Conservation (phyloP, 1,139 yeast genomes). For the Taphrina deformans region DNA sequence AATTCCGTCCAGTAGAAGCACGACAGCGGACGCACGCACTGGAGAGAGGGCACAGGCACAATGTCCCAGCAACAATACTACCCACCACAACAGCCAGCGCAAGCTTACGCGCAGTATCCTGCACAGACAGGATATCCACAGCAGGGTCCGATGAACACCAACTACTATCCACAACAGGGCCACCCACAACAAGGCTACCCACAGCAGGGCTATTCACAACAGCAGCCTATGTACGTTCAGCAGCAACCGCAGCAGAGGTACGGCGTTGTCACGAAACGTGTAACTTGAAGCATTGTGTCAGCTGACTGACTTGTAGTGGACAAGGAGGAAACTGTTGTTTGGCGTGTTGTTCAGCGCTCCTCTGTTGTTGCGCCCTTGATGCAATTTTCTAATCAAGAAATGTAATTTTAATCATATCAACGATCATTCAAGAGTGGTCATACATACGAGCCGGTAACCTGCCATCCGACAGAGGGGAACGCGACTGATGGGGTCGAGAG, state of each 20-base stretch:
- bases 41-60: too few species aligned
- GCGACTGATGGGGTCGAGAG: too few species aligned
- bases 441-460: too few species aligned
- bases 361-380: conserved; percentile 29
- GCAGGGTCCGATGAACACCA: background rate
- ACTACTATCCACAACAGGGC: background rate
- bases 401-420: too few species aligned
- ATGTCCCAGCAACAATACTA: conserved; percentile 3
- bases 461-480: too few species aligned
- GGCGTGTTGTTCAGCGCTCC: conserved; percentile 20
- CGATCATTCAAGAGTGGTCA: too few species aligned
- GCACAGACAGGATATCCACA: conserved; percentile 7
- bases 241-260: background rate
- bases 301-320: background rate
- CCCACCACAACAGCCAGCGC: conserved; percentile 14
- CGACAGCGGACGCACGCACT: too few species aligned
- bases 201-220: conserved; percentile 11
- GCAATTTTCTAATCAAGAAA: conserved; percentile 15
- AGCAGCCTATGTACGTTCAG: conserved; percentile 13
- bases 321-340: conserved; percentile 10
- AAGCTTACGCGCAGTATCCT: conserved; percentile 23
- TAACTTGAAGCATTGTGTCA: background rate
- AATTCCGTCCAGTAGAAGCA: too few species aligned
- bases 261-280: background rate
- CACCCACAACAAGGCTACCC: conserved; percentile 23